Percentiles rank a stretch among this genome's conserved stretches.
Conservation (phyloP, 139 green algal species). For the Axilococcus clingmanii region DNA sequence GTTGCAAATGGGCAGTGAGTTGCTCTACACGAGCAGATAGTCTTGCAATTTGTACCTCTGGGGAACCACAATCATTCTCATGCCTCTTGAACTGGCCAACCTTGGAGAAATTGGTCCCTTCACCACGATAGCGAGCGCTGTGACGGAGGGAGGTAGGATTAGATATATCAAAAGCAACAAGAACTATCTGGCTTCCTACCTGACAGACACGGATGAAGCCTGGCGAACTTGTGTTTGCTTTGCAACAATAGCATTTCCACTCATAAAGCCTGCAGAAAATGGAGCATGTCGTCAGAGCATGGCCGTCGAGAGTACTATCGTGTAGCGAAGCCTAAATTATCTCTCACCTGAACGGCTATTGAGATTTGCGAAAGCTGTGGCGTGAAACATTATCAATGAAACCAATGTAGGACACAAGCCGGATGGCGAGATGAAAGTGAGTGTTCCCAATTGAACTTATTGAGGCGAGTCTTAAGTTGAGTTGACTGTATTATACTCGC, state of each 20-base stretch:
- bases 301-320: too few relatives aligned
- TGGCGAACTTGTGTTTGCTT: not conserved
- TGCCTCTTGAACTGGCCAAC: slow-evolving; percentile 24
- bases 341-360: too few relatives aligned
- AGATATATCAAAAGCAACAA: not conserved
- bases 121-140: slow-evolving; percentile 34
- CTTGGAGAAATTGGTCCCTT: slow-evolving; percentile 40
- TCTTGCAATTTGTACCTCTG: slow-evolving; percentile 46
- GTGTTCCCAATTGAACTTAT: too few relatives aligned
- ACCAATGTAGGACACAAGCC: too few relatives aligned
- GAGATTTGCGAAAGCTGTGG: too few relatives aligned
- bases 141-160: not conserved
- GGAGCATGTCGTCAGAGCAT: too few relatives aligned
- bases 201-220: not conserved
- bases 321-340: too few relatives aligned
- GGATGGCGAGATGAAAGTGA: too few relatives aligned
- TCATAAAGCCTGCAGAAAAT: slow-evolving; percentile 1
- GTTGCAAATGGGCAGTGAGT: slow-evolving; percentile 46
- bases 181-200: not conserved
- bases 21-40: slow-evolving; percentile 41
- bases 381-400: too few relatives aligned
- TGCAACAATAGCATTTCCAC: not conserved
- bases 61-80: slow-evolving; percentile 33
- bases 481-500: too few relatives aligned
- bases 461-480: too few relatives aligned